These are phyloP conservation scores for Ochetophila trinervis DNA, from an alignment of 306 rosid genomes.

Conservation along the genomic window DNA sequence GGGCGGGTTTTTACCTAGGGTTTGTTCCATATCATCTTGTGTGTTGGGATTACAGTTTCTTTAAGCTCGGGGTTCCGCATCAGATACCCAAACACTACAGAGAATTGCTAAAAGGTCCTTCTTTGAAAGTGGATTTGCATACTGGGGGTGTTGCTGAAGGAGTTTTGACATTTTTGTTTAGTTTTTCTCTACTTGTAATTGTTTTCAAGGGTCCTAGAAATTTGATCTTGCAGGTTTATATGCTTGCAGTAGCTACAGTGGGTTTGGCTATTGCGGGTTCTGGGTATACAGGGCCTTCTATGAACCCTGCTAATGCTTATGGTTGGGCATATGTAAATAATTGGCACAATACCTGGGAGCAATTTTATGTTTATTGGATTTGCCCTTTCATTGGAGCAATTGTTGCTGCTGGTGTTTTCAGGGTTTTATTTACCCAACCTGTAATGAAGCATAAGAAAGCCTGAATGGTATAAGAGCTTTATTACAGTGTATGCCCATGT, in stretches of 20 bases:
- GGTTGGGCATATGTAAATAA: conserved; percentile 62
- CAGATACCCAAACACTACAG: conserved; percentile 35
- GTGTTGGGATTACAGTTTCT: no score
- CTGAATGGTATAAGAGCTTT: conserved; percentile 16
- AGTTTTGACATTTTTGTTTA: conserved; percentile 34
- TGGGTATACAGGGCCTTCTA: conserved; percentile 58
- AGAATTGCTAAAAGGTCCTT: conserved; percentile 48
- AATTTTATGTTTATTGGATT: conserved; percentile 60
- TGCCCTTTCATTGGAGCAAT: conserved; percentile 53
- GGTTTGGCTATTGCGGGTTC: conserved; percentile 41
- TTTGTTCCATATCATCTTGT: no score
- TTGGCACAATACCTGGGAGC: conserved; percentile 56
- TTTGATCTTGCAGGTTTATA: conserved; percentile 44
- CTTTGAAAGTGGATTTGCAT: conserved; percentile 51
- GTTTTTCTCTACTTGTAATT: conserved; percentile 35
- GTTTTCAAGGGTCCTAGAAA: conserved; percentile 49
- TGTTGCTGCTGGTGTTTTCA: conserved; percentile 40
- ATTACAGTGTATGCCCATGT: not conserved
- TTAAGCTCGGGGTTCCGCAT: no score
- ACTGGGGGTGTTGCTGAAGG: conserved; percentile 60
- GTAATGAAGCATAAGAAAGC: conserved; percentile 56
- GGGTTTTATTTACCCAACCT: conserved; percentile 35
- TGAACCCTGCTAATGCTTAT: conserved; percentile 77
- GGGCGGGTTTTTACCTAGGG: no score
- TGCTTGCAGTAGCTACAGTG: conserved; percentile 40